Evolutionary conservation across 2,329 filamentous ascomycete species (phyloP), one percentile per base, ranked within the genome.

Genomic region (Aspergillus fumigatus): DNA sequence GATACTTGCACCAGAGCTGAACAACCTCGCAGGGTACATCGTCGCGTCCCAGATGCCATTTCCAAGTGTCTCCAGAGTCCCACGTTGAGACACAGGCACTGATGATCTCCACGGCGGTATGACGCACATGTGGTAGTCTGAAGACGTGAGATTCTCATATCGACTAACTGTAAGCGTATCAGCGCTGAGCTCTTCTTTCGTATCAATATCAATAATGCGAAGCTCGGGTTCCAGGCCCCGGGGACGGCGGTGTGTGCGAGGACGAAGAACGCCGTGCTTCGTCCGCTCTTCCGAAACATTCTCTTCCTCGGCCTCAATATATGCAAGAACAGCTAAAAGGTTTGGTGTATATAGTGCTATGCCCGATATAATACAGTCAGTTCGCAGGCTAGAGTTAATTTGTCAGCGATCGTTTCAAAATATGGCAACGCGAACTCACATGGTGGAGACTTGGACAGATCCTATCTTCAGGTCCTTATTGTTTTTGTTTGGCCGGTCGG

Each of bases 291-390:
- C 82, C 9, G 87, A 82, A 14, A 86, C 81, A 19, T 88, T 83
- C 8, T 87, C 80, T 17, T 17, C 32, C 48, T 91, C 89, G 40
- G 87, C 84, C 59, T 87, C 87, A 67, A 92, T 87, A 76, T 95
- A 97, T 70, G 92, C 92, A 77, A 99, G 88, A 67, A 97, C 88
- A 67, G 96, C 84, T 74, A 99, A 82, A 65, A 96, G 82, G 70
- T 85, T 94, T 71, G 91, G 90, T 71, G 92, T 96, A 85, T 97
- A 97, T 75, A 99, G 82, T 62, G 93, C 95, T 75, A 99, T 88
- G 68, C 94, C 94, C 71, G 94, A 96, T 79, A 99, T 91, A 73
- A 96, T 92, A 80, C 94, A 97, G 78, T 99, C 94, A 76, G 94
- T 96, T 69, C 92, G 89, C 75, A 97, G 84, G 75, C 88, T 92